phyloP scores from a whole-genome alignment of 2,329 filamentous ascomycete genomes.

The Periconia digitata region DNA sequence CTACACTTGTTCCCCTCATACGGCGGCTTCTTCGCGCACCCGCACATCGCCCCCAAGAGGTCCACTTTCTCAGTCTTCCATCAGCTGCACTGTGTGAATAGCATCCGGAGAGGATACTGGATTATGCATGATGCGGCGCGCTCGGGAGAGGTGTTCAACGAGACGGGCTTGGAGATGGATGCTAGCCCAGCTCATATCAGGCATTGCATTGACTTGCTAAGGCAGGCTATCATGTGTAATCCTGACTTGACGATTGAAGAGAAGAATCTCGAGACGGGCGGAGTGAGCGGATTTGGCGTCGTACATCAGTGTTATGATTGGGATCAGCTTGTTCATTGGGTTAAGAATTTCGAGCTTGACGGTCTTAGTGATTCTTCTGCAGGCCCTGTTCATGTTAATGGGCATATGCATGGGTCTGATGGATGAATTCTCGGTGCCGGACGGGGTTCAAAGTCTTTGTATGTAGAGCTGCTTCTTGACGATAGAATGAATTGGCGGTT shows the following conservation, averaged over 20 bases:
- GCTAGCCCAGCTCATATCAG: constrained; percentile 3
- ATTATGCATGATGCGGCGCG: neutral
- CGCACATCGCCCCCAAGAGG: constrained; percentile 12
- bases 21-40: constrained; percentile 15
- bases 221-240: constrained; percentile 13
- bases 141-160: neutral
- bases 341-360: constrained; percentile 5
- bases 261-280: constrained; percentile 1
- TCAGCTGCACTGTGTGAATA: constrained; percentile 19
- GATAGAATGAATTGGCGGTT: no score
- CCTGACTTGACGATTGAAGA: constrained; percentile 11
- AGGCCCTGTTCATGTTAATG: neutral
- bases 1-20: constrained; percentile 11
- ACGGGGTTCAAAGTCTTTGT: no score
- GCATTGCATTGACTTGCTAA: constrained; percentile 12
- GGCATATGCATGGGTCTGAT: neutral
- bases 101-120: constrained; percentile 5
- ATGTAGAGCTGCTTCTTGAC: no score
- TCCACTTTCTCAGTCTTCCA: constrained; percentile 20
- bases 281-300: constrained; percentile 11
- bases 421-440: neutral
- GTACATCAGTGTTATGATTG: constrained; percentile 11
- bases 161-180: neutral
- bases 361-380: neutral
- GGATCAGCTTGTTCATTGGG: constrained; percentile 8